These are phyloP conservation scores for Clonostachys rosea DNA, from an alignment of 2,329 filamentous ascomycete species.

Conservation along the genomic window DNA sequence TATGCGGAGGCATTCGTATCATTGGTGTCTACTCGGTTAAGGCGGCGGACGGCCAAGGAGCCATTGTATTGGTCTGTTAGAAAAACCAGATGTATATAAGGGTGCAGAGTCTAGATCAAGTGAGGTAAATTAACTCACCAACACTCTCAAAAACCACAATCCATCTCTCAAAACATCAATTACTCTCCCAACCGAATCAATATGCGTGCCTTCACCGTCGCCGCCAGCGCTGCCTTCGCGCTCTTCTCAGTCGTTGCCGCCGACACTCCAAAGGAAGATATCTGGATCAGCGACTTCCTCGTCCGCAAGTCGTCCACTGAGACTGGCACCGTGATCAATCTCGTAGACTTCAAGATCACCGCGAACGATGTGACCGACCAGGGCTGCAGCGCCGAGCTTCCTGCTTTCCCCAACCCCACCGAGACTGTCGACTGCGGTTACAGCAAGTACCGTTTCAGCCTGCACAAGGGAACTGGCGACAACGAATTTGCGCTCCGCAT, in stretches of 20 bases:
- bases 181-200: neutral
- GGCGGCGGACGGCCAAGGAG: too few relatives aligned
- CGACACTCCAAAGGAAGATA: neutral
- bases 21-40: too few relatives aligned
- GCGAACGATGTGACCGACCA: slow-evolving; percentile 1
- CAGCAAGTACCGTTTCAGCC: neutral
- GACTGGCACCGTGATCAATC: neutral
- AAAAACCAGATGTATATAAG: too few relatives aligned
- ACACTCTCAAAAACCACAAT: too few relatives aligned
- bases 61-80: too few relatives aligned
- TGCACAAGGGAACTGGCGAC: neutral
- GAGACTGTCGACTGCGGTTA: neutral
- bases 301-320: neutral
- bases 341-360: neutral
- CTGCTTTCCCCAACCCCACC: neutral
- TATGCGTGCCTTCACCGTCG: neutral
- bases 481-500: neutral
- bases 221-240: neutral
- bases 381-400: neutral
- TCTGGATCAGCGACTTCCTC: neutral
- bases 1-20: too few relatives aligned
- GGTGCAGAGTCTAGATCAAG: too few relatives aligned
- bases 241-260: neutral
- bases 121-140: too few relatives aligned
- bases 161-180: too few relatives aligned